Percentiles rank a stretch among this genome's conserved stretches.
phyloP scores from a whole-genome alignment of 345 rosid genomes.

The Bruguiera sexangula region DNA sequence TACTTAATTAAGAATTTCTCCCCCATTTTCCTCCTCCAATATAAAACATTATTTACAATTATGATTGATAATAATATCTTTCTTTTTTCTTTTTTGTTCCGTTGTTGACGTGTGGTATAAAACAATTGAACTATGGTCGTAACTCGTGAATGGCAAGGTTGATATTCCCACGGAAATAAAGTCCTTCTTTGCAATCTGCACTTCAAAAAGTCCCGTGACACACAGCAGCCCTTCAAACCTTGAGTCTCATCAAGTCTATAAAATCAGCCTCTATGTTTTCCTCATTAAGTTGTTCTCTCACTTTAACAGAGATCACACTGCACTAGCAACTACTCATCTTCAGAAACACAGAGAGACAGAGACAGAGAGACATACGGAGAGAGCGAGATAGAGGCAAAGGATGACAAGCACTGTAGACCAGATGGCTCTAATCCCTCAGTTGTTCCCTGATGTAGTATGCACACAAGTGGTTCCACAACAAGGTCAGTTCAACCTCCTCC shows the following conservation, averaged over 20 bases:
- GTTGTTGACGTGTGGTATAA: no score
- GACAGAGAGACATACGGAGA: constrained; percentile 6
- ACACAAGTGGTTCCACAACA: constrained; percentile 48
- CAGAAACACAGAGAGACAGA: constrained; percentile 7
- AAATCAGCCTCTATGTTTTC: constrained; percentile 17
- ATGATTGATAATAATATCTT: no score
- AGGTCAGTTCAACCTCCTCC: constrained; percentile 37
- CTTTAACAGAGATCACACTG: no score
- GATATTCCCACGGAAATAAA: no score
- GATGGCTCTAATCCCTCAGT: constrained; percentile 52
- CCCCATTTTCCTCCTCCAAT: no score
- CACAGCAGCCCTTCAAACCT: constrained; percentile 8
- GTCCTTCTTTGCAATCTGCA: no score
- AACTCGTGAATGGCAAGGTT: no score
- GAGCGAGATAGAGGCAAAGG: not conserved
- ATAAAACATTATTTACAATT: no score
- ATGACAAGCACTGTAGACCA: constrained; percentile 31
- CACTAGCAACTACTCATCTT: no score
- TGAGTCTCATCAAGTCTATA: constrained; percentile 22
- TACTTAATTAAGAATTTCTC: no score
- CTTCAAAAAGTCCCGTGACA: not conserved
- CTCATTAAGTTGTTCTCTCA: constrained; percentile 19
- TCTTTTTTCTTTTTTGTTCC: no score
- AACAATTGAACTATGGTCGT: no score
- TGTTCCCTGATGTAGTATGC: constrained; percentile 46